phyloP scores from a whole-genome alignment of 164 flowering plant species.

The Chloranthus sessilifolius region DNA sequence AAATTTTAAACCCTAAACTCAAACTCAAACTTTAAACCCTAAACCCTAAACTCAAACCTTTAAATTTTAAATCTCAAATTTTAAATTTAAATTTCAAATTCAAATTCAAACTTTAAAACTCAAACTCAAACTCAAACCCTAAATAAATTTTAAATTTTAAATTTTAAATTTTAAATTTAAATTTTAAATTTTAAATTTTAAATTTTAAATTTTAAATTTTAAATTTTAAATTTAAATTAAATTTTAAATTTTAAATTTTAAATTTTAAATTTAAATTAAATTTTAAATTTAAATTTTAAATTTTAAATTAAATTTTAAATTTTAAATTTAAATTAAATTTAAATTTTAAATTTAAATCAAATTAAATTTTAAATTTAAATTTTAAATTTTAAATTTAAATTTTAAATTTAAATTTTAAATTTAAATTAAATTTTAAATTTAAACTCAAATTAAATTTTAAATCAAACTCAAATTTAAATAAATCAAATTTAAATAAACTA shows the following conservation, averaged over 20 bases:
- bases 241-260: neutral
- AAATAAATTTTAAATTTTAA: too few species aligned
- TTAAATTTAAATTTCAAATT: too few species aligned
- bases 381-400: too few species aligned
- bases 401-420: neutral
- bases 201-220: too few species aligned
- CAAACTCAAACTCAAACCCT: too few species aligned
- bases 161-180: too few species aligned
- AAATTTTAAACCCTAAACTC: conserved; percentile 1
- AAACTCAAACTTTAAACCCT: conserved; percentile 5
- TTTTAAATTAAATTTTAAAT: neutral
- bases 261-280: conserved; percentile 1
- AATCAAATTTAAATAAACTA: conserved; percentile 1
- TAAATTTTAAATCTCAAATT: too few species aligned
- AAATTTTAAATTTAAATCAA: too few species aligned
- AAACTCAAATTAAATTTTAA: neutral
- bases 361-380: conserved; percentile 1
- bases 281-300: conserved; percentile 3
- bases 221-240: too few species aligned
- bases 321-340: neutral
- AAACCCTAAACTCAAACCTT: conserved; percentile 9
- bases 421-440: neutral
- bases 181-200: too few species aligned
- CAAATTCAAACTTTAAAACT: too few species aligned
- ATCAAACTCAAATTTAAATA: neutral